Evolutionary conservation across 306 rosid genomes (phyloP), one percentile per base, ranked within the genome.

Genomic region (Dalbergia oliveri): DNA sequence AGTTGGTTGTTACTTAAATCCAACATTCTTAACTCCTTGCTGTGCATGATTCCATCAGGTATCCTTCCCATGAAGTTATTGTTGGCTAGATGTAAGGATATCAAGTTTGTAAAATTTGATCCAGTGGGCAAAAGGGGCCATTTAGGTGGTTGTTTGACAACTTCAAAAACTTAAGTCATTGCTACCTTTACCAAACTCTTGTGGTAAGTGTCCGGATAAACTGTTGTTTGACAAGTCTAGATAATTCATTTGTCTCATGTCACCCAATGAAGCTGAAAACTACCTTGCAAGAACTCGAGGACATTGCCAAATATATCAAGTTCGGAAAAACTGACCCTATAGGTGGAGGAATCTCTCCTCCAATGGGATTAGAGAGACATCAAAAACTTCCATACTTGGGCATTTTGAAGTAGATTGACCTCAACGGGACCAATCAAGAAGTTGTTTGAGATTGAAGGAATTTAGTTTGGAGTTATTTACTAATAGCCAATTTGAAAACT

Each of bases 201-300:
- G 31, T 2, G 31, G 3, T 37, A 81, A 8, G 23, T 53, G 4
- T 11, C 86, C 69, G 0, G 21, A 33, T 12, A 82, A 70, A 8
- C 41, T 16, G 43, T 71, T 82, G 13, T 62, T 7, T 53, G 86
- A 82, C 51, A 82, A 12, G 14, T 82, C 86, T 12, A 82, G 11
- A 3, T 3, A 0, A 6, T 2, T 31, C 9, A 75, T 8, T 0
- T 50, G 33, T 33, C 19, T 53, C 58, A 82, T 57, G 8, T 82
- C 51, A 34, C 73, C 50, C 4, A 82, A 4, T 26, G 79, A 82
- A 41, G 53, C 10, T 12, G 86, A 54, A 77, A 12, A 44, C 0
- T 31, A 14, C 78, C 82, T 6, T 9, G 53, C 14, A 76, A 41
- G 67, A 31, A 54, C 54, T 41, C 0, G 15, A 53, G 21, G 82